Base-by-base conservation (phyloP, 1,139 yeast species). In the Candida labiduridarum region DNA sequence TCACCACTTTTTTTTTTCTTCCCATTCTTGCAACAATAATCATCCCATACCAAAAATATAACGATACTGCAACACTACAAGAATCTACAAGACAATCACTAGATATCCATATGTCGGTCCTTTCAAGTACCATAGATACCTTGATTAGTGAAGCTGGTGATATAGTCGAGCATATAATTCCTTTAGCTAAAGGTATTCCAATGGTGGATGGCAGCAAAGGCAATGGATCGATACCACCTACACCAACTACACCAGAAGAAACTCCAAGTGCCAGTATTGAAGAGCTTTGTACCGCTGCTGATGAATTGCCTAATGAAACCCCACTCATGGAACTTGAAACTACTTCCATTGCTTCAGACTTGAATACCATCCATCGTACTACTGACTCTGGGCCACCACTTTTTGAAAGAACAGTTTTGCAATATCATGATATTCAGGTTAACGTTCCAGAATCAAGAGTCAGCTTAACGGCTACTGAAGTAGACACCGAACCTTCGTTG, bases 381-480 rank as follows among this genome's bases (percentile, higher is more conserved):
- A 33, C 15, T 22, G 46, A 46, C 8, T 44, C 43, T 11, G 34
- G 40, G 11, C 41, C 43, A 6, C 42, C 50, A 22, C 48, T 41
- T 29, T 33, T 46, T 39, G 52, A 52, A 44, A 48, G 54, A 51
- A 49, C 54, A 2, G 44, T 51, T 9, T 44, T 52, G n/a, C 50
- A 49, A 44, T 41, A 52, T 19, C 54, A 51, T 39, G n/a, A 36
- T 30, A 44, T 51, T 16, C 45, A 47, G 34, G 43, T 49, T 10
- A 49, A 45, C 14, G 34, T 46, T 18, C 51, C 54, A 10, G 46
- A 41, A 25, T 51, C 54, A 10, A 51, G 49, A 16, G 49, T 51
- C 16, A 52, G 52, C 34, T 39, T 48, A 15, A 11, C 36, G 11
- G 48, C 51, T 18, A 39, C 36, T n/a, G 50, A 50, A 46, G 45